Conservation (phyloP, 2,329 filamentous ascomycete species). For the Epichloe scottii region DNA sequence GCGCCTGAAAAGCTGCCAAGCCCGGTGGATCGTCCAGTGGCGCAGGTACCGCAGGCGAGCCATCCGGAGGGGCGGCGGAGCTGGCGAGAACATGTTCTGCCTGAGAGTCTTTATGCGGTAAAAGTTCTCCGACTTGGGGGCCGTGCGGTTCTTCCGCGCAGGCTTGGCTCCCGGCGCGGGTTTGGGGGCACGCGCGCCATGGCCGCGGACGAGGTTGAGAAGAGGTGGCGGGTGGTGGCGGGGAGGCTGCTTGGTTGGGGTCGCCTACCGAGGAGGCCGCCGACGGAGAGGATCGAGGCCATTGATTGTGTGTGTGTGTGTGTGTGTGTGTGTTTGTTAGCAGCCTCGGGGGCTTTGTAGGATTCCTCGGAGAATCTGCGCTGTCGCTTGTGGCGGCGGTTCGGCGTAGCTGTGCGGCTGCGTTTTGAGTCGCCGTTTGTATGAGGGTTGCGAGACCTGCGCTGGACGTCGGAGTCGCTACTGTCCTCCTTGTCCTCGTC, state of each 20-base stretch:
- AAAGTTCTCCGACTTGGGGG: constrained; percentile 25
- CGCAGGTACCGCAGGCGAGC: constrained; percentile 76
- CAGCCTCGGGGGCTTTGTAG: neutral
- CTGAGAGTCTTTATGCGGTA: constrained; percentile 32
- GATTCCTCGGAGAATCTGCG: neutral
- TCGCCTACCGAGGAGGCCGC: constrained; percentile 18
- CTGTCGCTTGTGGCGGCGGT: neutral
- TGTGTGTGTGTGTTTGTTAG: neutral
- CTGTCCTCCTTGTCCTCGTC: neutral
- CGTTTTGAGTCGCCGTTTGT: neutral
- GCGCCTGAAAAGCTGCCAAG: constrained; percentile 72
- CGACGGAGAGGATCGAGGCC: constrained; percentile 17
- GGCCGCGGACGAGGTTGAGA: constrained; percentile 19
- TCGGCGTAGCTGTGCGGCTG: neutral
- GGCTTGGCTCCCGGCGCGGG: constrained; percentile 14
- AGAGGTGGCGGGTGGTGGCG: constrained; percentile 13
- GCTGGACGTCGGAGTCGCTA: neutral
- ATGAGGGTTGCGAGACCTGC: too few relatives aligned
- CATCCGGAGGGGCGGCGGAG: constrained; percentile 66
- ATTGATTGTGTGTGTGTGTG: constrained; percentile 7
- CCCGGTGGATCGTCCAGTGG: constrained; percentile 98
- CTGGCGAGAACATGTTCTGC: constrained; percentile 35
- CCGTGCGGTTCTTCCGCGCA: constrained; percentile 16
- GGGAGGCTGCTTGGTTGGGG: constrained; percentile 1
- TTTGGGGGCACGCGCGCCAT: constrained; percentile 20